These are phyloP conservation scores for Penicillium griseofulvum DNA, from an alignment of 2,329 filamentous ascomycete genomes.

Conservation along the genomic window DNA sequence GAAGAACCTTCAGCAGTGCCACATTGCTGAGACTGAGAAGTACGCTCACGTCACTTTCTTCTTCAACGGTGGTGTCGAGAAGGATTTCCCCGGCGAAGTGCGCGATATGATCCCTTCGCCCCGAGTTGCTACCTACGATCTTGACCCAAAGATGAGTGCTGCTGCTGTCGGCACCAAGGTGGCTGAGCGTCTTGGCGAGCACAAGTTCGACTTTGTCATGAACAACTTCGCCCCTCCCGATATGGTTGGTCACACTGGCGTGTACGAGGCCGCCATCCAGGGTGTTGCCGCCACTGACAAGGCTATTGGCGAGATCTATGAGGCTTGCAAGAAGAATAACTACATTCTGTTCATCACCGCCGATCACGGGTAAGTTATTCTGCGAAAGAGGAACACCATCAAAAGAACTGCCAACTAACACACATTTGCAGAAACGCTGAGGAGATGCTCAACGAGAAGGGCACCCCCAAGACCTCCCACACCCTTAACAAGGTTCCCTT, in stretches of 20 bases:
- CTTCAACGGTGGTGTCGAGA: slow-evolving; percentile 98
- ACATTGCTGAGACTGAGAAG: slow-evolving; percentile 98
- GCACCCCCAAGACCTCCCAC: slow-evolving; percentile 96
- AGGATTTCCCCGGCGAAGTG: slow-evolving; percentile 86
- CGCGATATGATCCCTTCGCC: slow-evolving; percentile 94
- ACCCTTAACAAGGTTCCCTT: slow-evolving; percentile 98
- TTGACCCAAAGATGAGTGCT: slow-evolving; percentile 93
- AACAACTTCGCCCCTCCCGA: slow-evolving; percentile 99
- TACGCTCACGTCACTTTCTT: slow-evolving; percentile 99
- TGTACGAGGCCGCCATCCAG: slow-evolving; percentile 89
- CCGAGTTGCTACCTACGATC: slow-evolving; percentile 92
- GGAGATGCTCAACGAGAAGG: slow-evolving; percentile 96
- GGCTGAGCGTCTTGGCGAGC: slow-evolving; percentile 77
- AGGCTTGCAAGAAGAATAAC: slow-evolving; percentile 87
- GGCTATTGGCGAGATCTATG: slow-evolving; percentile 88
- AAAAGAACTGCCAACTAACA: slow-evolving; percentile 18
- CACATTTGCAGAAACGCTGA: slow-evolving; percentile 69
- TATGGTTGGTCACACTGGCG: slow-evolving; percentile 98
- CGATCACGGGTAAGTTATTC: slow-evolving; percentile 71
- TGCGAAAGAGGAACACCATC: neutral
- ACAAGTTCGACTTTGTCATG: slow-evolving; percentile 95
- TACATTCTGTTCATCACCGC: slow-evolving; percentile 95
- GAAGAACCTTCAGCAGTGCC: slow-evolving; percentile 86
- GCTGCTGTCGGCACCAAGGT: slow-evolving; percentile 87
- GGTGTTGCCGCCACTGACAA: slow-evolving; percentile 84